Base-by-base conservation (phyloP, 1,284 basidiomycete genomes). In the Amylostereum areolatum region DNA sequence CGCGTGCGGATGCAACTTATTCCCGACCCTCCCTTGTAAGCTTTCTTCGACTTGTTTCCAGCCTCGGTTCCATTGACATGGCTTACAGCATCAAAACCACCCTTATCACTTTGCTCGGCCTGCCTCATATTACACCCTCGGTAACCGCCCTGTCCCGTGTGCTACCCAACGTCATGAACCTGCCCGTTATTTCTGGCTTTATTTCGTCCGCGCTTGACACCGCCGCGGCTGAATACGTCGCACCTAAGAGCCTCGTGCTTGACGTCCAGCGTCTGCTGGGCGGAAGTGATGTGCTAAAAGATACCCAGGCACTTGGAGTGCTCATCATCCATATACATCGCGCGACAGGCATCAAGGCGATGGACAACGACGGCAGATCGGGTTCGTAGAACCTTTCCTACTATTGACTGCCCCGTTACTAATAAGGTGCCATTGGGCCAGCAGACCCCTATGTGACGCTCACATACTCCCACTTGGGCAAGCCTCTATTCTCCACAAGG, bases 1-100 rank as follows among this genome's bases (percentile, higher is more conserved):
- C 75, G 90, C n/a, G 67, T 89, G 31, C 77, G 90, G n/a, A 70
- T 89, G 25, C 87, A 92, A 64, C 80, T 93, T 57, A 89, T 89
- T 40, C 81, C 88, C 0, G 81, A 88, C 56, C 77, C 85, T 58
- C 89, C 63, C 62, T 86, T 80, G 76, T 85, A 47, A 71, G 81
- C 55, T 39, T 10, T 36, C 8, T n/a, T n/a, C 10, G 33, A 28
- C 25, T 37, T n/a, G 24, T 40, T 25, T 11, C 51, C 49, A 72
- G 5, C 65, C 68, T 11, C 28, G 67, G 9, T 63, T 67, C 57
- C 69, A 9, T 12, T 47, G 37, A 47, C 67, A 46, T 30, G 18
- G 6, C 42, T 12, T 25, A 11, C 45, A 68, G 66, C 47, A 59
- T 69, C 9, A 69, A 83, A 52, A 66, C 62, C 2, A 65, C 66